phyloP scores from a whole-genome alignment of 1,284 basidiomycete species.

The Ustilago vetiveriae region DNA sequence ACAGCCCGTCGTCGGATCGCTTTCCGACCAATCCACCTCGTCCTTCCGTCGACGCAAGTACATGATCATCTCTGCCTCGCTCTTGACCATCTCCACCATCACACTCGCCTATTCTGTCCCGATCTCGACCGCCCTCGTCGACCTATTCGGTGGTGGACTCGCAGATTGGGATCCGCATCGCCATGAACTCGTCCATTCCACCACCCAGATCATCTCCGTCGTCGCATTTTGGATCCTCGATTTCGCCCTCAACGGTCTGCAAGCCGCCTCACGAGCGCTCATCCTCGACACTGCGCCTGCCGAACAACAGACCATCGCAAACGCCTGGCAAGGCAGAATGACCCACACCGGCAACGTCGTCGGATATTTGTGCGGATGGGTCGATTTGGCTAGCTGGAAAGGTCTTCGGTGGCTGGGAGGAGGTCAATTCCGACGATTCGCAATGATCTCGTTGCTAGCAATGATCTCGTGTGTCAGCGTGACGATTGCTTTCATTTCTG shows the following conservation, averaged over 20 bases:
- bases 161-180: conserved; percentile 90
- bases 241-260: conserved; percentile 88
- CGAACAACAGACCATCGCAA: conserved; percentile 86
- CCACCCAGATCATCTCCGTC: conserved; percentile 75
- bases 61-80: conserved; percentile 82
- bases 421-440: conserved; percentile 94
- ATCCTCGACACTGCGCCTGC: conserved; percentile 87
- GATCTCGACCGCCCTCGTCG: conserved; percentile 79
- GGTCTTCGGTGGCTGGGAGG: conserved; percentile 85
- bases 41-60: conserved; percentile 85
- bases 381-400: conserved; percentile 80
- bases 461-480: conserved; percentile 83
- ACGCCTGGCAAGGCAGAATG: conserved; percentile 93
- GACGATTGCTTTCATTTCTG: conserved; percentile 81
- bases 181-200: conserved; percentile 20
- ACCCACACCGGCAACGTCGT: conserved; percentile 60
- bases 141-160: conserved; percentile 78
- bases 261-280: conserved; percentile 90
- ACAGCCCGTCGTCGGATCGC: conserved; percentile 91
- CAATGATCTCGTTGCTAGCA: conserved; percentile 82
- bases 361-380: conserved; percentile 74
- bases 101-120: conserved; percentile 86
- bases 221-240: conserved; percentile 91
- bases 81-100: conserved; percentile 78
- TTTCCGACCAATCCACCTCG: conserved; percentile 90